phyloP scores from a whole-genome alignment of 2,329 filamentous ascomycete species.

The Xylariaceae sp. region DNA sequence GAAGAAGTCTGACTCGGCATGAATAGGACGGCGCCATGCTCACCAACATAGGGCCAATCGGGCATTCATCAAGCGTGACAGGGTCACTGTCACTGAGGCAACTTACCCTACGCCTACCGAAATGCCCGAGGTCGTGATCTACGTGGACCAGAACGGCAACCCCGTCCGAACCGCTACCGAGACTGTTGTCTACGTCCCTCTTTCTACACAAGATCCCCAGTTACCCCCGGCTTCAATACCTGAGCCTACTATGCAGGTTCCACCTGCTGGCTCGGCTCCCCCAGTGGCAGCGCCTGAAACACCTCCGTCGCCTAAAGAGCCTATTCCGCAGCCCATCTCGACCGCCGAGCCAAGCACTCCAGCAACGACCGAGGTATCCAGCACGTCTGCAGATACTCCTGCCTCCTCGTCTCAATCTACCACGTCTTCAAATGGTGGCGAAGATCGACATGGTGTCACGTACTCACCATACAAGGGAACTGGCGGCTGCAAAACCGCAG shows the following conservation, averaged over 20 bases:
- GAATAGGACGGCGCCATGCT: constrained; percentile 28
- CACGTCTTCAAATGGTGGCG: constrained; percentile 8
- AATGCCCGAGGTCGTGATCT: constrained; percentile 49
- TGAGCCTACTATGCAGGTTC: constrained; percentile 5
- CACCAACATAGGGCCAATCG: constrained; percentile 24
- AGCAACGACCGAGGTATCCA: background rate
- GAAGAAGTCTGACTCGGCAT: background rate
- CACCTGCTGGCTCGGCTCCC: constrained; percentile 8
- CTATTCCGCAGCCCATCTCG: constrained; percentile 9
- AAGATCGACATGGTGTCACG: constrained; percentile 36
- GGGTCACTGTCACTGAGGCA: constrained; percentile 32
- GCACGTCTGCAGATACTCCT: constrained; percentile 3
- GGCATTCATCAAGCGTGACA: constrained; percentile 20
- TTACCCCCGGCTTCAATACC: constrained; percentile 2
- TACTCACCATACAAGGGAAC: constrained; percentile 48
- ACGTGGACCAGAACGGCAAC: constrained; percentile 55
- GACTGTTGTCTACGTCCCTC: constrained; percentile 26
- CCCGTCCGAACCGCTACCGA: constrained; percentile 41
- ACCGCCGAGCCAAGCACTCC: constrained; percentile 3
- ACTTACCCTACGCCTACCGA: constrained; percentile 36
- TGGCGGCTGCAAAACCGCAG: constrained; percentile 61
- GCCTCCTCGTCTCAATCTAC: constrained; percentile 10
- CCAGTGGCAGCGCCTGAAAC: constrained; percentile 4
- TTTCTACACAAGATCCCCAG: constrained; percentile 9
- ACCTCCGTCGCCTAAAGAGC: constrained; percentile 4